Base-by-base conservation (phyloP, 2,329 filamentous ascomycete genomes). In the Colletotrichum falcatum region DNA sequence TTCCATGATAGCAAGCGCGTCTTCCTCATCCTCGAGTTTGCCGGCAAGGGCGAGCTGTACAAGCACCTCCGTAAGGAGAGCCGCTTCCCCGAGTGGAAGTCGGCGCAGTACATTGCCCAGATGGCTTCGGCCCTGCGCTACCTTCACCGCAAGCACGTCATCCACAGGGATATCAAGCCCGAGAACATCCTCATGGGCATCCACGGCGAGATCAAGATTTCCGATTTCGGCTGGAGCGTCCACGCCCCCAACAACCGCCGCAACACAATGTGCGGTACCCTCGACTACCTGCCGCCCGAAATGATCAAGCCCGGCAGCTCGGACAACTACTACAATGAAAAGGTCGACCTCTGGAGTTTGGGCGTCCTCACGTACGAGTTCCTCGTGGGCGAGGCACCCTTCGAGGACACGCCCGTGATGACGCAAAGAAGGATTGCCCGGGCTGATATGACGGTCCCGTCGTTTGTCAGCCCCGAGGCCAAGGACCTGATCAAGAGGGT, bases 181-280 rank as follows among this genome's bases (percentile, higher is more conserved):
- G 95, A 98, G 83, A 98, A 98, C 78, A 98, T 98, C 74, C 88
- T 98, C 28, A 92, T 98, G 37, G 95, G 95, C 18, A 94, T 98
- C 71, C 95, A 98, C 79, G 96, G 95, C 74, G 96, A 99, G 85
- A 95, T 99, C 84, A 99, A 99, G 83, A 95, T 99, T 78, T 97
- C 94, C 5, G 96, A 99, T 81, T 99, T 98, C 78, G 95, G 96
- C 60, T 99, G 96, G 96, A 97, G 93, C 79, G 96, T 98, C 5
- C 96, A 99, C 81, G 96, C 96, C 6, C 96, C 96, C 35, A 98
- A 97, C 82, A 97, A 95, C 83, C 87, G 96, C 75, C 88, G 96
- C 72, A 92, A 95, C 78, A 99, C 96, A 66, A 95, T 98, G 90
- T 99, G 96, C 80, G 96, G 96, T 73, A 99, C 96, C 23, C 89